phyloP scores from a whole-genome alignment of 2,329 filamentous ascomycete genomes.

The Trichophaea hybrida region DNA sequence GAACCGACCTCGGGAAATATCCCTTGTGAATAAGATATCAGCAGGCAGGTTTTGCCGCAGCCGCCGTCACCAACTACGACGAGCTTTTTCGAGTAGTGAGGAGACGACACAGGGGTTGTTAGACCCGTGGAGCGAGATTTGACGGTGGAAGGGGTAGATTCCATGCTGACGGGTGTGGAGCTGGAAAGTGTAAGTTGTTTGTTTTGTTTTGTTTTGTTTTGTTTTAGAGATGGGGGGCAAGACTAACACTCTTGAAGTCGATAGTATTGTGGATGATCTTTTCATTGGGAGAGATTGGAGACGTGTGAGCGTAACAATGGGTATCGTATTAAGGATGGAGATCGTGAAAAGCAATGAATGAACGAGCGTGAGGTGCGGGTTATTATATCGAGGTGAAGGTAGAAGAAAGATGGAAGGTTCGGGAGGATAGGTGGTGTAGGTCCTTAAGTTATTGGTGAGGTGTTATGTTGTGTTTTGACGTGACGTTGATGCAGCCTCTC shows the following conservation, averaged over 20 bases:
- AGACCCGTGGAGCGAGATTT: slow-evolving; percentile 18
- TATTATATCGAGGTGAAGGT: neutral
- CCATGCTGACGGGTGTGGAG: slow-evolving; percentile 22
- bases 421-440: neutral
- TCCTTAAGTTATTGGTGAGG: neutral
- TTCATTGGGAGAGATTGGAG: neutral
- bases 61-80: slow-evolving; percentile 96
- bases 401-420: neutral
- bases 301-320: neutral
- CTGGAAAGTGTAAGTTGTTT: slow-evolving; percentile 5
- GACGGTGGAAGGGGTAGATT: slow-evolving; percentile 20
- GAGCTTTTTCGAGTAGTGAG: slow-evolving; percentile 74
- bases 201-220: neutral
- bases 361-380: neutral
- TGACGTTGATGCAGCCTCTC: neutral
- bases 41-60: slow-evolving; percentile 93
- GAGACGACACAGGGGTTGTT: slow-evolving; percentile 16
- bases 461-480: neutral
- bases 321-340: too few species aligned
- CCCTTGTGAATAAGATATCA: slow-evolving; percentile 97
- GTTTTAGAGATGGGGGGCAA: neutral
- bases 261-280: neutral
- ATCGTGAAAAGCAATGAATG: too few species aligned
- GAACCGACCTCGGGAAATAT: slow-evolving; percentile 90
- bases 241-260: neutral